phyloP scores from a whole-genome alignment of 352 stramenopile species.

The Phytophthora multivora region DNA sequence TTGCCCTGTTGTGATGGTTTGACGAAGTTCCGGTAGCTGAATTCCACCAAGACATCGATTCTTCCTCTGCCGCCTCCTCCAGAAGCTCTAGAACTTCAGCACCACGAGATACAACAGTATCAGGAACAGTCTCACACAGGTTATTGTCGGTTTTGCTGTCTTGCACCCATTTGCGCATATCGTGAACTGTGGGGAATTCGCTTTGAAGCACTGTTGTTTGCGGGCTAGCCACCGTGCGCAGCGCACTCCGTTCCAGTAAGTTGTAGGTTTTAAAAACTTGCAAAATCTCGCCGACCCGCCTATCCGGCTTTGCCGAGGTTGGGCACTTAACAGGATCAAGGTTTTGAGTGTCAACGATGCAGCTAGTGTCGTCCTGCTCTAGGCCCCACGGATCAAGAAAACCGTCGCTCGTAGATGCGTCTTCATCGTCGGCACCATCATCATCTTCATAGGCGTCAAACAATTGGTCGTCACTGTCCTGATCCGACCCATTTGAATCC shows the following conservation, averaged over 20 bases:
- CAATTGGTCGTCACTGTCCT: background rate
- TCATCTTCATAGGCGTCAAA: background rate
- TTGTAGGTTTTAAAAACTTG: background rate
- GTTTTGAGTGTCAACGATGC: background rate
- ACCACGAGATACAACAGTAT: background rate
- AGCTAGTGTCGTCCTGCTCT: no score
- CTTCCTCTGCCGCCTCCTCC: background rate
- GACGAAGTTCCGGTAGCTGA: background rate
- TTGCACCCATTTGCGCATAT: constrained; percentile 11
- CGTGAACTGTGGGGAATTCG: background rate
- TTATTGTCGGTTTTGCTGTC: background rate
- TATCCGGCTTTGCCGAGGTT: background rate
- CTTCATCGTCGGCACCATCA: background rate
- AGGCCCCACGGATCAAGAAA: background rate
- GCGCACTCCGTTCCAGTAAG: background rate
- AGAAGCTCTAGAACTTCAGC: background rate
- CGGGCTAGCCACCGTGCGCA: background rate
- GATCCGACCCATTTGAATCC: no score
- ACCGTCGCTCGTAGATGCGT: background rate
- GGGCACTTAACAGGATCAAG: background rate
- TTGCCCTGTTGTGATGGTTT: background rate
- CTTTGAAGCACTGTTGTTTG: background rate
- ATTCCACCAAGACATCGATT: background rate
- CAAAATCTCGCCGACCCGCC: background rate
- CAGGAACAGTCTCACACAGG: background rate